These are phyloP conservation scores for Suillus paluster DNA, from an alignment of 768 basidiomycete species.

Conservation along the genomic window DNA sequence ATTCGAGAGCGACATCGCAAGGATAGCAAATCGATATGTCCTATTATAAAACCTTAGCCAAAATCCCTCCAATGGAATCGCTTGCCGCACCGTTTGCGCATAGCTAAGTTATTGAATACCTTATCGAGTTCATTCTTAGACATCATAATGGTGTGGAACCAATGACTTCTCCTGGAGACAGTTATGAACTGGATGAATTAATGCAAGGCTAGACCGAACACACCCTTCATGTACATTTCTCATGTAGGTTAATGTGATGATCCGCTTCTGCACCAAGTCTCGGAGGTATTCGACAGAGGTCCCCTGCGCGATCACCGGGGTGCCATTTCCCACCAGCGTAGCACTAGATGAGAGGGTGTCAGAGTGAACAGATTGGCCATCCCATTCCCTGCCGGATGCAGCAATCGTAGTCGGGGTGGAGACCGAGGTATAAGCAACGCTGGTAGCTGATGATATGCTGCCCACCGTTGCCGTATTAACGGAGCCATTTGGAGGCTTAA, in stretches of 20 bases:
- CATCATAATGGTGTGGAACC: constrained; percentile 89
- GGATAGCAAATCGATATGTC: constrained; percentile 80
- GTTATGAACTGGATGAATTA: constrained; percentile 8
- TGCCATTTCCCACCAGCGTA: constrained; percentile 40
- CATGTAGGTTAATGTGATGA: constrained; percentile 84
- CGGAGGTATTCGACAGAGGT: constrained; percentile 80
- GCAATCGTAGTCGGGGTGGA: constrained; percentile 43
- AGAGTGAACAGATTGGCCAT: constrained; percentile 67
- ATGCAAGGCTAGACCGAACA: constrained; percentile 30
- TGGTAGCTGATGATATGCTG: constrained; percentile 39
- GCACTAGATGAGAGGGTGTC: constrained; percentile 47
- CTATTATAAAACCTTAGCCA: constrained; percentile 43
- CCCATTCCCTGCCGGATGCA: constrained; percentile 63
- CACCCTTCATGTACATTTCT: constrained; percentile 88
- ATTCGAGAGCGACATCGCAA: constrained; percentile 85
- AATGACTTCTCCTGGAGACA: constrained; percentile 67
- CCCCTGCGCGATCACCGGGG: constrained; percentile 49
- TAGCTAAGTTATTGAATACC: constrained; percentile 72
- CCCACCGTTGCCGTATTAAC: constrained; percentile 33
- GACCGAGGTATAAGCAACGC: constrained; percentile 43
- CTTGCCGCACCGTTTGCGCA: constrained; percentile 72
- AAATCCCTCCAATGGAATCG: background rate
- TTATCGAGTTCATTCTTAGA: constrained; percentile 73
- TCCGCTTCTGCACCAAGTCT: constrained; percentile 81
- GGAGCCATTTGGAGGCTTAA: constrained; percentile 48